phyloP scores from a whole-genome alignment of 176 grass and related monocot genomes.

The Carex pumila region DNA sequence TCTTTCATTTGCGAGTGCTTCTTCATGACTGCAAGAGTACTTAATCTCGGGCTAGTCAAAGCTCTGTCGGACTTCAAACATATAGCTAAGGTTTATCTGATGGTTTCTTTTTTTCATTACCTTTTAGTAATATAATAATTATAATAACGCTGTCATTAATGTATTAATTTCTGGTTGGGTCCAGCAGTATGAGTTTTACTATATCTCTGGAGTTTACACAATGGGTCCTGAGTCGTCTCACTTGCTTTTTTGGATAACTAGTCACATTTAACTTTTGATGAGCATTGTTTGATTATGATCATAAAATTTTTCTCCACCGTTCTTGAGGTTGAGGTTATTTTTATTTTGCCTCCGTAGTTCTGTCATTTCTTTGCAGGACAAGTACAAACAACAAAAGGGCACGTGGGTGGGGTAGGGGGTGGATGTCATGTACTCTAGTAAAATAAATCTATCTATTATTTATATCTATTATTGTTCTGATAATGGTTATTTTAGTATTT shows the following conservation, averaged over 20 bases:
- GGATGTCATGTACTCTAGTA: not conserved
- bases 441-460: not conserved
- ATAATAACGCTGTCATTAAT: not conserved
- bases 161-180: not conserved
- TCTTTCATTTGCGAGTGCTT: constrained; percentile 96
- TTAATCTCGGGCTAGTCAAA: constrained; percentile 95
- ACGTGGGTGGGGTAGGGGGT: not conserved
- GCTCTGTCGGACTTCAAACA: constrained; percentile 85
- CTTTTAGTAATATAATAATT: not conserved
- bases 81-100: constrained; percentile 62
- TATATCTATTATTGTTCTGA: not conserved
- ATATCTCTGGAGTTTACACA: not conserved
- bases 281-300: not conserved
- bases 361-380: not conserved
- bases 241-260: not conserved
- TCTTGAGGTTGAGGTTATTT: not conserved
- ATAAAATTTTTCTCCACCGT: not conserved
- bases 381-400: not conserved
- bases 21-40: constrained; percentile 92
- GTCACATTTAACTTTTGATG: not conserved
- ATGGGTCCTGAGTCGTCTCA: not conserved
- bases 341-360: not conserved
- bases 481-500: not conserved
- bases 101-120: constrained; percentile 6
- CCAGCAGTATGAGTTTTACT: not conserved